Evolutionary conservation across 2,329 filamentous ascomycete genomes (phyloP), one percentile per base, ranked within the genome.

Genomic region (Paracoccidioides brasiliensis): DNA sequence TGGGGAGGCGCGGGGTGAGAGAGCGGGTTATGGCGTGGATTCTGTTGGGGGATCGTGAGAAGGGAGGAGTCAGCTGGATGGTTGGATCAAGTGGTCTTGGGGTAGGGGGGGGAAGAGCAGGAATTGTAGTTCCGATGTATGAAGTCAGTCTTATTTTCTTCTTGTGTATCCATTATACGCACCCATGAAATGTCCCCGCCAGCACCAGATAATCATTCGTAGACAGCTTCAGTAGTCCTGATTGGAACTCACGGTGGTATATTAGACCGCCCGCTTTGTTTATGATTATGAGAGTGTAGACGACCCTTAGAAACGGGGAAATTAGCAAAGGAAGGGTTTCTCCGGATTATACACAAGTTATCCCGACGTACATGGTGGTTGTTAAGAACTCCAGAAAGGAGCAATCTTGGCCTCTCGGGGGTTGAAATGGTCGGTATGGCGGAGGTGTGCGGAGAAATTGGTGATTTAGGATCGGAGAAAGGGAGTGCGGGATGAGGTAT

Each of bases 171-270:
- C 10, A 43, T 43, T 5, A 52, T 52, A 65, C 73, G 60, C 75
- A 90, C 88, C 89, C 93, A 69, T 98, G 93, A 71, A 98, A 98
- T 54, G 93, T 98, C 56, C 93, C 93, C 5, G 93, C 93, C 33
- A 98, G 82, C 63, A 97, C 91, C 37, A 98, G 85, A 68, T 94
- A 95, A 77, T 98, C 93, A 70, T 98, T 98, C 63, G 88, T 91
- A 63, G 82, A 88, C 64, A 98, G 84, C 69, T 91, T 89, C 70
- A 88, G 87, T 57, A 98, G 80, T 58, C 83, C 86, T 45, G 91
- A 83, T 65, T 90, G 84, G 71, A 98, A 97, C 67, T 89, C 88
- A 64, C 90, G 88, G 74, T 97, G 91, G 78, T 95, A 98, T 72
- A 98, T 85, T 54, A 98, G 80, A 64, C 93, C 93, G 58, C 90